These are phyloP conservation scores for Starmerella geochares DNA, from an alignment of 805 yeast genomes.

Conservation along the genomic window DNA sequence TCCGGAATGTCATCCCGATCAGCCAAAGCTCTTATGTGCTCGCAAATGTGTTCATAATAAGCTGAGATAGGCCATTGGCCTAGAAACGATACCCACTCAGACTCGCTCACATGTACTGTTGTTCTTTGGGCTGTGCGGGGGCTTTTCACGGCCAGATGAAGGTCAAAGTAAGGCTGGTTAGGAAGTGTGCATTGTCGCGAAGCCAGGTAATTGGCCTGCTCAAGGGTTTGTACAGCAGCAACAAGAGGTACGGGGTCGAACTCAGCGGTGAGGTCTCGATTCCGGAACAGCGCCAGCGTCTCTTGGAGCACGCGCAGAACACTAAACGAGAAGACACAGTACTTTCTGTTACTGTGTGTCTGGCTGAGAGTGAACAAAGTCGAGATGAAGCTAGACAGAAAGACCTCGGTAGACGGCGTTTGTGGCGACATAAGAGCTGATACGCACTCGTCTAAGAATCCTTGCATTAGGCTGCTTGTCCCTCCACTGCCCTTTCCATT, in stretches of 20 bases:
- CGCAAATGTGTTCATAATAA: constrained; percentile 8
- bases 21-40: constrained; percentile 5
- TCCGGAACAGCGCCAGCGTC: not conserved
- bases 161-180: constrained; percentile 12
- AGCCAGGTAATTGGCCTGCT: constrained; percentile 14
- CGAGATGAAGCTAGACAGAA: constrained; percentile 11
- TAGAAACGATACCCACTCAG: constrained; percentile 5
- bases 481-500: not conserved
- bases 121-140: not conserved
- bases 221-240: not conserved
- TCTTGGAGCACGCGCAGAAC: constrained; percentile 6
- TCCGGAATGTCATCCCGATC: constrained; percentile 7
- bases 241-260: not conserved
- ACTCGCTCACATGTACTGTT: not conserved
- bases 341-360: constrained; percentile 6
- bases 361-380: constrained; percentile 8
- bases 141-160: constrained; percentile 1
- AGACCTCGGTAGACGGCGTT: constrained; percentile 17
- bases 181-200: constrained; percentile 10
- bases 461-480: not conserved
- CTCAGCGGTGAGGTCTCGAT: not conserved
- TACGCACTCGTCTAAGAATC: constrained; percentile 2
- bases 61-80: constrained; percentile 6
- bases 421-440: constrained; percentile 4
- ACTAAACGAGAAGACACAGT: constrained; percentile 12